Conservation (phyloP, 306 rosid species). For the Pyrus pyrifolia region DNA sequence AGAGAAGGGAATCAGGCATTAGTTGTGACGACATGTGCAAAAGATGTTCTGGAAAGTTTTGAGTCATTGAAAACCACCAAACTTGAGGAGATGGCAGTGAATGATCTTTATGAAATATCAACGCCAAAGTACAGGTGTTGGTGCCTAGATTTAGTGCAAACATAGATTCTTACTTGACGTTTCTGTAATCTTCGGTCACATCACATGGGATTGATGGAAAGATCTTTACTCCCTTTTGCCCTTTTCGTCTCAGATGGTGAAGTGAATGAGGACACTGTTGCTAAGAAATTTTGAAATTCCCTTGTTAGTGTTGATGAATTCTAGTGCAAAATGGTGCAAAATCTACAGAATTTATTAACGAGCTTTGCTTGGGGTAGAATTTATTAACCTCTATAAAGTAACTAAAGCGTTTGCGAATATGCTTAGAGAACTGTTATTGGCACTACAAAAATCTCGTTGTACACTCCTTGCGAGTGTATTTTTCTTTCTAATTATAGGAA, state of each 20-base stretch:
- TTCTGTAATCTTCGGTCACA: not conserved
- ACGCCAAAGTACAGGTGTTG: conserved; percentile 60
- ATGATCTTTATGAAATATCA: conserved; percentile 56
- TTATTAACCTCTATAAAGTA: too few species aligned
- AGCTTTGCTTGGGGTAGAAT: too few species aligned
- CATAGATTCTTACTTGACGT: not conserved
- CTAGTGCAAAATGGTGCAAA: too few species aligned
- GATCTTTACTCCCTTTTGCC: not conserved
- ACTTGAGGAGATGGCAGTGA: conserved; percentile 45
- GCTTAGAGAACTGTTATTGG: too few species aligned
- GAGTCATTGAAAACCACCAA: conserved; percentile 36
- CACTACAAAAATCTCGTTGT: too few species aligned
- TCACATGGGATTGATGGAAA: not conserved
- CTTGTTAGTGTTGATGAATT: too few species aligned
- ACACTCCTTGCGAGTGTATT: too few species aligned
- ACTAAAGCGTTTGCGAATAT: too few species aligned
- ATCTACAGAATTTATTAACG: too few species aligned
- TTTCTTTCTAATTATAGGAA: too few species aligned
- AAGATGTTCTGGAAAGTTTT: not conserved
- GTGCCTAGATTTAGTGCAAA: conserved; percentile 50
- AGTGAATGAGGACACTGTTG: not conserved
- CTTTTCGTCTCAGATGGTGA: not conserved
- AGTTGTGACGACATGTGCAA: conserved; percentile 1
- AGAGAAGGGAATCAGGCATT: conserved; percentile 20
- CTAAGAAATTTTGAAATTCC: too few species aligned